Base-by-base conservation (phyloP, 108 stramenopile species). In the Conticribra weissflogii region DNA sequence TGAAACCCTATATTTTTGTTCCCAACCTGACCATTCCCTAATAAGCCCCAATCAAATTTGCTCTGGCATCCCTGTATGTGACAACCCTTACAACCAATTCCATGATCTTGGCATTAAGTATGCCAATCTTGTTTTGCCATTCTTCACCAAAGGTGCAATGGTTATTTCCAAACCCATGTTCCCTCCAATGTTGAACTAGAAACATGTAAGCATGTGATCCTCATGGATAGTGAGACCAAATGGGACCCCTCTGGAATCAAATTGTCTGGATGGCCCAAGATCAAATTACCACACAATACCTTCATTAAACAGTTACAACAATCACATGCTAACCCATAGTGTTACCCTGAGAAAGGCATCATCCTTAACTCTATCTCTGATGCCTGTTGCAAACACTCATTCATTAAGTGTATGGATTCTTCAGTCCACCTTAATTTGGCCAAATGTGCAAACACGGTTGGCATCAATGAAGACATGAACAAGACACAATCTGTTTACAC, bases 1-100 rank as follows among this genome's bases (percentile, higher is more conserved):
- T 21, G 50, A 64, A 25, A 47, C 50, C 0, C 31, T 64, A 32
- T 52, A 52, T 31, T 52, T 64, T 51, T 49, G 63, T 1, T 5
- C 30, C 3, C 30, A 0, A 23, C 19, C 52, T 29, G 50, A 51
- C 22, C 63, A 64, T 31, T 57, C 56, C 36, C 12, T 41, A 41
- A 41, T 41, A 9, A 41, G 12, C 12, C 36, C 36, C 5, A 41
- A 41, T 12, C 36, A 41, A 41, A 41, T 41, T 12, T 41, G 36
- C 12, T 41, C 12, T 12, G 12, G 36, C 36, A 41, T 41, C 12
- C 8, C 36, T 12, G 12, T 41, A 9, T 41, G 5, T 41, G 36
- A 41, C 36, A 12, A 41, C 36, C 36, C 36, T 41, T 41, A 12
- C 12, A 12, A 41, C 12, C 5, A 41, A 5, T 9, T 5, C 8